Conservation (phyloP, 148 eudicot genomes). For the Polygonum aviculare region DNA sequence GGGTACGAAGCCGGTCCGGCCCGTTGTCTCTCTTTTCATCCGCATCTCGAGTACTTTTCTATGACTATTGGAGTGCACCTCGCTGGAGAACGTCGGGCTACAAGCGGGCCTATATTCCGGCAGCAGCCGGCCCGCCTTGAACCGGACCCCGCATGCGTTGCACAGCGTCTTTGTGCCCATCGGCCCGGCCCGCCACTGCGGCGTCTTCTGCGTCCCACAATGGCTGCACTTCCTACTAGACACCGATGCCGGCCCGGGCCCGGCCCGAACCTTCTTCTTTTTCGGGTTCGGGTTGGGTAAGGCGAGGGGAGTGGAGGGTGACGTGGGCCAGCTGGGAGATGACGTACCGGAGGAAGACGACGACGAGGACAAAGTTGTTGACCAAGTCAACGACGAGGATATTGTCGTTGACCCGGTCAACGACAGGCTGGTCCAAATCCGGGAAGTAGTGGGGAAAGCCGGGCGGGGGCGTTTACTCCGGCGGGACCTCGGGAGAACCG, state of each 20-base stretch:
- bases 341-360: conserved; percentile 19
- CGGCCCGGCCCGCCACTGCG: conserved; percentile 44
- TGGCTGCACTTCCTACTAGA: conserved; percentile 33
- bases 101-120: conserved; percentile 38
- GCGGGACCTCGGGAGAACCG: conserved; percentile 10
- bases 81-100: conserved; percentile 44
- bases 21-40: conserved; percentile 24
- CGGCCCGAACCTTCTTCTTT: conserved; percentile 6
- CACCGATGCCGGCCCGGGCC: not conserved
- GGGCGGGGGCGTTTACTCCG: conserved; percentile 21
- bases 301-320: conserved; percentile 14
- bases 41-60: conserved; percentile 47
- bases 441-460: not conserved
- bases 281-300: not conserved
- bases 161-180: conserved; percentile 37
- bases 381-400: not conserved
- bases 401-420: not conserved
- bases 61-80: conserved; percentile 40
- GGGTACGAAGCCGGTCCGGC: conserved; percentile 11
- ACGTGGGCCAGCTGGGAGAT: not conserved
- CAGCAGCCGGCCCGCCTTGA: conserved; percentile 36
- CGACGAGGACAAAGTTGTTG: too few relatives aligned
- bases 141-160: conserved; percentile 47
- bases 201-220: conserved; percentile 40
- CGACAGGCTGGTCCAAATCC: conserved; percentile 3